Conservation (phyloP, 2,329 filamentous ascomycete species). For the Scedosporium dehoogii region DNA sequence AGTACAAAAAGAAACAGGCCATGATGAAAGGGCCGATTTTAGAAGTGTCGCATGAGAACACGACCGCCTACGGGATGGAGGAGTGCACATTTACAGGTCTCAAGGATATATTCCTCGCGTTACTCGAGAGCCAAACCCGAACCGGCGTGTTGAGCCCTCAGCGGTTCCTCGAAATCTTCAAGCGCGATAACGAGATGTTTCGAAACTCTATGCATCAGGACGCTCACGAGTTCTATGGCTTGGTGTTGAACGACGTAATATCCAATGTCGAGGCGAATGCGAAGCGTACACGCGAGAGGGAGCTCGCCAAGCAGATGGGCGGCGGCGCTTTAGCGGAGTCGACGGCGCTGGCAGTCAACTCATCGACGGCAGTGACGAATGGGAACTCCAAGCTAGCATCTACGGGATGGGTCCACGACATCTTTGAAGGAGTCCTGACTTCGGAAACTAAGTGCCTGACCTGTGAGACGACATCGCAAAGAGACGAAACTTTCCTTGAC, state of each 20-base stretch:
- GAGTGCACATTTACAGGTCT: slow-evolving; percentile 91
- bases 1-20: slow-evolving; percentile 96
- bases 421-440: slow-evolving; percentile 89
- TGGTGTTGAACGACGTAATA: slow-evolving; percentile 93
- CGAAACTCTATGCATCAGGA: slow-evolving; percentile 96
- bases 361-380: slow-evolving; percentile 12
- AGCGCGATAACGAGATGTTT: slow-evolving; percentile 95
- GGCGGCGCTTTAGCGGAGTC: slow-evolving; percentile 8
- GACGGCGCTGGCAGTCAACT: slow-evolving; percentile 23
- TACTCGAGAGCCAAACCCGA: slow-evolving; percentile 70
- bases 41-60: slow-evolving; percentile 74
- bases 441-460: slow-evolving; percentile 96
- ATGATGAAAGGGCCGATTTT: slow-evolving; percentile 80
- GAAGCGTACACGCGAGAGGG: slow-evolving; percentile 46
- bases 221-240: slow-evolving; percentile 91
- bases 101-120: slow-evolving; percentile 90
- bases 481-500: slow-evolving; percentile 93
- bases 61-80: slow-evolving; percentile 76
- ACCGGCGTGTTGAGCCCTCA: slow-evolving; percentile 88
- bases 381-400: not conserved
- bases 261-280: slow-evolving; percentile 87
- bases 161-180: slow-evolving; percentile 87
- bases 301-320: slow-evolving; percentile 33
- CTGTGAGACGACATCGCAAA: slow-evolving; percentile 88
- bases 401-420: slow-evolving; percentile 88